Evolutionary conservation across 495 filamentous ascomycete genomes (phyloP).

Genomic region (Penicillium arizonense): DNA sequence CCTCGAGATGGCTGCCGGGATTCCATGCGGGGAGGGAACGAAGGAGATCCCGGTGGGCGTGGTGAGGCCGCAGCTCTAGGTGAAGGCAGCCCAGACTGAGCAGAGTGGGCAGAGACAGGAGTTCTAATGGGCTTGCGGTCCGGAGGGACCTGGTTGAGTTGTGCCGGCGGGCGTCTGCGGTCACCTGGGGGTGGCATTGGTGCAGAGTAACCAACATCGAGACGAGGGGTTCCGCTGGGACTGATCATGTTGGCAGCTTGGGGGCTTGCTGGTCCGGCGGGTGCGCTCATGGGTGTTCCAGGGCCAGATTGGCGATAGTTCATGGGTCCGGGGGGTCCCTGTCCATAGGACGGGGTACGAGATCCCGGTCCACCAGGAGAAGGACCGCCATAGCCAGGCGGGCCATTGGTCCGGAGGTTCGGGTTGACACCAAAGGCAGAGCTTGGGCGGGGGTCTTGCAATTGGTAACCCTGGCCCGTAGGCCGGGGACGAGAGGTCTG

Average conservation of each 20-base stretch:
- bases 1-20: conserved; percentile 33
- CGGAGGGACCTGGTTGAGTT: conserved; percentile 30
- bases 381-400: conserved; percentile 24
- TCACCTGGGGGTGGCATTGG: conserved; percentile 42
- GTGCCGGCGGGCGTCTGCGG: conserved; percentile 35
- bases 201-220: conserved; percentile 56
- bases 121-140: conserved; percentile 36
- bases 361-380: conserved; percentile 13
- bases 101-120: conserved; percentile 23
- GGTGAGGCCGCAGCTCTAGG: conserved; percentile 30
- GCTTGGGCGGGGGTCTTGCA: conserved; percentile 52
- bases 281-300: conserved; percentile 28
- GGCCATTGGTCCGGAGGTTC: conserved; percentile 46
- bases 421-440: conserved; percentile 68
- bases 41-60: conserved; percentile 30
- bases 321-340: conserved; percentile 28
- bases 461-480: conserved; percentile 59
- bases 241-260: conserved; percentile 21
- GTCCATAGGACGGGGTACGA: conserved; percentile 35
- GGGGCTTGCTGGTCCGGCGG: conserved; percentile 29
- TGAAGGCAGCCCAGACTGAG: conserved; percentile 16
- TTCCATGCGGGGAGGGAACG: conserved; percentile 34
- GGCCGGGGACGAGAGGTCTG: conserved; percentile 48
- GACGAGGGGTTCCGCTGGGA: conserved; percentile 34
- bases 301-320: conserved; percentile 40